Evolutionary conservation across 148 eudicot species (phyloP).

Genomic region (Diospyros kaki): DNA sequence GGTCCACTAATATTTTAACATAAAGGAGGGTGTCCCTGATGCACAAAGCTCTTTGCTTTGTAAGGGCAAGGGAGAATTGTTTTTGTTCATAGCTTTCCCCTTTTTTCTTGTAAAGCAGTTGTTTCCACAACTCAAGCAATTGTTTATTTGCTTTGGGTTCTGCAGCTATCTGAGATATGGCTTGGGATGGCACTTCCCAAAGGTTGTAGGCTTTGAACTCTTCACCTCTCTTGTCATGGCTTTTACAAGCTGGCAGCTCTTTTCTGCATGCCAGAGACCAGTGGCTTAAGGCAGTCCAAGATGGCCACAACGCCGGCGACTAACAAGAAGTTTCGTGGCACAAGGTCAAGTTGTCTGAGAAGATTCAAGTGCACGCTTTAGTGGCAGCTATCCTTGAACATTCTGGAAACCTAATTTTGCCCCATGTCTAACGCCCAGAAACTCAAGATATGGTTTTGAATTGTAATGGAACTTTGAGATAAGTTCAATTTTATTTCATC

Average conservation of each 20-base stretch:
- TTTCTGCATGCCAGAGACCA: constrained; percentile 84
- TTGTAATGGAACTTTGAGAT: too few relatives aligned
- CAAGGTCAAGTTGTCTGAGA: background rate
- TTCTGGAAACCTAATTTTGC: background rate
- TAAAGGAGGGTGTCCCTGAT: too few relatives aligned
- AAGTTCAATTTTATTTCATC: too few relatives aligned
- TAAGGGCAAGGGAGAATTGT: too few relatives aligned
- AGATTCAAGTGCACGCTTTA: background rate
- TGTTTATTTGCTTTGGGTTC: background rate
- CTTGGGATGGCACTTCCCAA: constrained; percentile 91
- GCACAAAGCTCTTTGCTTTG: too few relatives aligned
- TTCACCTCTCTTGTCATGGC: constrained; percentile 81
- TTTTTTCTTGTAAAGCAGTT: too few relatives aligned
- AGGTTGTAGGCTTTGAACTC: constrained; percentile 86
- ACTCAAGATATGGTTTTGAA: too few relatives aligned
- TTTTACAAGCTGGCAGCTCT: constrained; percentile 89
- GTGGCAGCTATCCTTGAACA: background rate
- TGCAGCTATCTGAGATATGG: constrained; percentile 80
- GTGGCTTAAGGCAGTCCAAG: constrained; percentile 30
- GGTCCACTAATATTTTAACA: too few relatives aligned
- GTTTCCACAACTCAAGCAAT: too few relatives aligned
- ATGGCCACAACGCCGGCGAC: background rate
- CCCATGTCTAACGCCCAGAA: too few relatives aligned
- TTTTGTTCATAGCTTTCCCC: too few relatives aligned
- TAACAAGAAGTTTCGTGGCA: background rate